Evolutionary conservation across 768 basidiomycete genomes (phyloP).

Genomic region (Lactifluus hygrophoroides): DNA sequence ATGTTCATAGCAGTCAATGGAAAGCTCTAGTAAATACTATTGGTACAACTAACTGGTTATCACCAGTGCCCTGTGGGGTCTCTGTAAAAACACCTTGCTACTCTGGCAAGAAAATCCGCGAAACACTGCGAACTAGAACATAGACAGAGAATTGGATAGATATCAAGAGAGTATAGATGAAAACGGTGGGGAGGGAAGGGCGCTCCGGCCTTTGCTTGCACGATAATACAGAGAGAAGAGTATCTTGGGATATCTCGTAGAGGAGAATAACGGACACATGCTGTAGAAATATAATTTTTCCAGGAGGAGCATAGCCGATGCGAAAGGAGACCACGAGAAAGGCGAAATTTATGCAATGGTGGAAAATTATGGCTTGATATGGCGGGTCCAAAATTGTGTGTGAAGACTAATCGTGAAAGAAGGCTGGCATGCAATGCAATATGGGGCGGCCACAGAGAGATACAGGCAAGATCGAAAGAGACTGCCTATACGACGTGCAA

Average conservation of each 20-base stretch:
- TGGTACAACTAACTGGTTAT: conserved; percentile 21
- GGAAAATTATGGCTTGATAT: conserved; percentile 13
- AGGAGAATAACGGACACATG: background rate
- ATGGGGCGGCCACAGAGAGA: background rate
- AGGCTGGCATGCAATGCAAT: conserved; percentile 13
- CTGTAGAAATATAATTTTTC: conserved; percentile 13
- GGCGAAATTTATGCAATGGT: conserved; percentile 7
- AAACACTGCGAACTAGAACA: conserved; percentile 18
- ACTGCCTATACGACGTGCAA: conserved; percentile 61
- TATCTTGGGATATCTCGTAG: background rate
- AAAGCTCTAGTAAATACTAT: conserved; percentile 20
- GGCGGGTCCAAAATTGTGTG: background rate
- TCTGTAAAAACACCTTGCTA: conserved; percentile 20
- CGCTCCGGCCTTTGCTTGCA: background rate
- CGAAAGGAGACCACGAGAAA: conserved; percentile 1
- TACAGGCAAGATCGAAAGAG: conserved; percentile 2
- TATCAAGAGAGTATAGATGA: conserved; percentile 18
- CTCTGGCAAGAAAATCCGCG: conserved; percentile 22
- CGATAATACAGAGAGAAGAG: background rate
- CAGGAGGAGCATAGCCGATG: conserved; percentile 8
- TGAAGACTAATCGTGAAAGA: conserved; percentile 3
- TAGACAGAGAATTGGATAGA: conserved; percentile 15
- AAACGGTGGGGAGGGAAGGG: conserved; percentile 12
- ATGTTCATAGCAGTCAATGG: conserved; percentile 18
- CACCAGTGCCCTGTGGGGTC: conserved; percentile 9